A percentile compares a stretch with the other conserved stretches of the same genome.
phyloP scores from a whole-genome alignment of 805 yeast genomes.

The Sungouiella thailandica region DNA sequence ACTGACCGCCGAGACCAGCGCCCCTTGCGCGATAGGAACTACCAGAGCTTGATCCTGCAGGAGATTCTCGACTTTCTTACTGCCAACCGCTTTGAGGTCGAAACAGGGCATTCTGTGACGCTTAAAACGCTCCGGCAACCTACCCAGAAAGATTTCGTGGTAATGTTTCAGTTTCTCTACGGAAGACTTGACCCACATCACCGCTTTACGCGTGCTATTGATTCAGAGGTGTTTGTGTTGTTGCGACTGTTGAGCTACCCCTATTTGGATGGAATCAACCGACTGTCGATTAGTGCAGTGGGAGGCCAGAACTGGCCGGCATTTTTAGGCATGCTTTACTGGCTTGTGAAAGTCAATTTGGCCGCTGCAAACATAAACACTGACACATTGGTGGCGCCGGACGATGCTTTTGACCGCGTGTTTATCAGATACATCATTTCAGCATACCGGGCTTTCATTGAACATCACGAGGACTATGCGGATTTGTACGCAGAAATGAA shows the following conservation, averaged over 20 bases:
- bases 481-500: slow-evolving; percentile 53
- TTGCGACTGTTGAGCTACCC: slow-evolving; percentile 71
- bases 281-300: slow-evolving; percentile 84
- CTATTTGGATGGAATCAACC: slow-evolving; percentile 70
- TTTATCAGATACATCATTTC: slow-evolving; percentile 58
- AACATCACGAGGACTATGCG: slow-evolving; percentile 58
- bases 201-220: slow-evolving; percentile 61
- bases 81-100: slow-evolving; percentile 64
- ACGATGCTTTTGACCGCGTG: slow-evolving; percentile 45
- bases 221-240: slow-evolving; percentile 66
- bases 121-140: slow-evolving; percentile 65
- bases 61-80: slow-evolving; percentile 63
- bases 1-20: slow-evolving; percentile 50
- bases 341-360: slow-evolving; percentile 62
- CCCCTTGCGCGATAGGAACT: slow-evolving; percentile 69
- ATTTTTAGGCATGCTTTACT: slow-evolving; percentile 75
- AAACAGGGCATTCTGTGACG: slow-evolving; percentile 65
- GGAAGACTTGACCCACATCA: slow-evolving; percentile 75
- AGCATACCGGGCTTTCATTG: slow-evolving; percentile 63
- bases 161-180: slow-evolving; percentile 77
- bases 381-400: slow-evolving; percentile 27
- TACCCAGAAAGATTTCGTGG: slow-evolving; percentile 79
- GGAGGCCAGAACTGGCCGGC: slow-evolving; percentile 88
- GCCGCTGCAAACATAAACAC: slow-evolving; percentile 25
- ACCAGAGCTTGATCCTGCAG: slow-evolving; percentile 60